phyloP scores from a whole-genome alignment of 768 basidiomycete species.

The Auriscalpium vulgare region DNA sequence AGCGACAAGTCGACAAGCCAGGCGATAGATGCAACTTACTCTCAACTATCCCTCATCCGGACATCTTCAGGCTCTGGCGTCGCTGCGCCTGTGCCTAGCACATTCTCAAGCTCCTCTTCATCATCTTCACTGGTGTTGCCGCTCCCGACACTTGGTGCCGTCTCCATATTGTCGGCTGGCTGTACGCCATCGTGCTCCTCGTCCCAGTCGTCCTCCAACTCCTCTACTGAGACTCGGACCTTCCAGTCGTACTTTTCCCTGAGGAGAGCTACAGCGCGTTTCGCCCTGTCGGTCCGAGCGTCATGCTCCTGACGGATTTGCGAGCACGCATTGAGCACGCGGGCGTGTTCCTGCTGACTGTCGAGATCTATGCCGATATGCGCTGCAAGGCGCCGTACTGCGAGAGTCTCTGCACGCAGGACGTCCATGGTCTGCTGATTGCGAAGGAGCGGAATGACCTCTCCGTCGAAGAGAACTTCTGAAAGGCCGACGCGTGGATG shows the following conservation, averaged over 20 bases:
- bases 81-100: slow-evolving; percentile 11
- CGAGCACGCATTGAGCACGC: slow-evolving; percentile 54
- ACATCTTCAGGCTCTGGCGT: slow-evolving; percentile 12
- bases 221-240: slow-evolving; percentile 72
- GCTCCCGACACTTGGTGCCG: neutral
- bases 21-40: no score
- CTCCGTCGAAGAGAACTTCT: slow-evolving; percentile 64
- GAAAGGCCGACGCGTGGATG: slow-evolving; percentile 53
- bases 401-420: slow-evolving; percentile 59
- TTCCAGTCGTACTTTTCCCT: slow-evolving; percentile 79
- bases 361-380: slow-evolving; percentile 36
- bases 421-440: slow-evolving; percentile 79
- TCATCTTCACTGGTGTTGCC: slow-evolving; percentile 14
- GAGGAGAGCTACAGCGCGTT: slow-evolving; percentile 72
- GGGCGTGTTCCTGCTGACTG: slow-evolving; percentile 23
- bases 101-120: slow-evolving; percentile 14
- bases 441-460: slow-evolving; percentile 65
- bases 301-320: slow-evolving; percentile 68
- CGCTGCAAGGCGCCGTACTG: slow-evolving; percentile 59
- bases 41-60: slow-evolving; percentile 3
- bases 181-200: slow-evolving; percentile 39
- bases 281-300: slow-evolving; percentile 64
- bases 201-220: slow-evolving; percentile 39
- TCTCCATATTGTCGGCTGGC: slow-evolving; percentile 62
- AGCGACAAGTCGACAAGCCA: no score